Evolutionary conservation across 441 rosid species (phyloP).

Genomic region (Arabidopsis hybrid): DNA sequence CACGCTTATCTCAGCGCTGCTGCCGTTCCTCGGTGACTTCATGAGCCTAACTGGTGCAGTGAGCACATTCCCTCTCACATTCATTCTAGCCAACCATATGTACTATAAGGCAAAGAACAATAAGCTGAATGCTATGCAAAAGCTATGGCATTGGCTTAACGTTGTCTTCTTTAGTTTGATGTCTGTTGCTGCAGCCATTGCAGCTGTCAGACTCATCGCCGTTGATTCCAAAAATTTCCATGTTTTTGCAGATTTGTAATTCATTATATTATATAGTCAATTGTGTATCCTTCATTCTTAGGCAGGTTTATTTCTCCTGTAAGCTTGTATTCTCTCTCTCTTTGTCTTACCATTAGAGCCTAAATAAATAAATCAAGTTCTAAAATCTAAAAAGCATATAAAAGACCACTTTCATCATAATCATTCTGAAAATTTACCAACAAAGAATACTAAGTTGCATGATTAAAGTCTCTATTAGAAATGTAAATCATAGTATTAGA

Average conservation of each 20-base stretch:
- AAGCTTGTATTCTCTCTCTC: conserved; percentile 13
- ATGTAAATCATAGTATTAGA: conserved; percentile 10
- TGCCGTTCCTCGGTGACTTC: conserved; percentile 91
- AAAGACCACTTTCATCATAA: background rate
- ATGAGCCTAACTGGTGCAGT: conserved; percentile 91
- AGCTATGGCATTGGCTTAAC: conserved; percentile 93
- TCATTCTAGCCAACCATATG: conserved; percentile 94
- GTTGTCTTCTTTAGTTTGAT: conserved; percentile 65
- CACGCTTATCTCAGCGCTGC: conserved; percentile 78
- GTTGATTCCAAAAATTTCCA: conserved; percentile 79
- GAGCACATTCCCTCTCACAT: conserved; percentile 90
- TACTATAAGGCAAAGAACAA: conserved; percentile 63
- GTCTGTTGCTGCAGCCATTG: conserved; percentile 70
- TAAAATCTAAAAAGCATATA: background rate
- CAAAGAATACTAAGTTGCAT: background rate
- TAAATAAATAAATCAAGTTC: background rate
- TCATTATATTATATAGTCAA: conserved; percentile 14
- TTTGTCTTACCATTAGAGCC: background rate
- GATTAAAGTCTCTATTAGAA: background rate
- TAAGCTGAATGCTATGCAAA: conserved; percentile 54
- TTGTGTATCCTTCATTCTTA: conserved; percentile 27
- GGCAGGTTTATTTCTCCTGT: conserved; percentile 11
- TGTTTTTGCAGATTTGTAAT: conserved; percentile 82
- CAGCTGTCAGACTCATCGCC: conserved; percentile 78
- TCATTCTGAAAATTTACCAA: background rate